Percentiles rank a stretch among this genome's conserved stretches.
Evolutionary conservation across 257 asterid genomes (phyloP).

Genomic region (Jacaranda mimosifolia): DNA sequence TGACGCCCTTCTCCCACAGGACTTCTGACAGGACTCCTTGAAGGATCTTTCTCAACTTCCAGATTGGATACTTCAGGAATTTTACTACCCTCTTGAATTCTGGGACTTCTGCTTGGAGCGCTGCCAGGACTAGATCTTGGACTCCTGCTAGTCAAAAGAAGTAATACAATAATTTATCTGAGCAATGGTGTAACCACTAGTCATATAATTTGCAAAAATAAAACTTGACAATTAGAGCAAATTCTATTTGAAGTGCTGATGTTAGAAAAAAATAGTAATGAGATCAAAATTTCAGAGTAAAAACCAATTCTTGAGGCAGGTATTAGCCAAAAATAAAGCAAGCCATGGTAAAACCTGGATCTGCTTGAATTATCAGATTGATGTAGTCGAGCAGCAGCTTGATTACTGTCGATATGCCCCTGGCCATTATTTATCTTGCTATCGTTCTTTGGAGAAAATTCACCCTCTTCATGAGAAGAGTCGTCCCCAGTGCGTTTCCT

Average conservation of each 20-base stretch:
- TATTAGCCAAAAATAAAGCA: conserved; percentile 18
- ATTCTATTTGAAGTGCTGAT: conserved; percentile 20
- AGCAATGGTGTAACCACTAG: conserved; percentile 11
- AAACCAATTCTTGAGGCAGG: conserved; percentile 18
- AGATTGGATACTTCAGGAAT: conserved; percentile 42
- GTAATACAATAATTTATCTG: neutral
- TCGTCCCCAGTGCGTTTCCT: conserved; percentile 41
- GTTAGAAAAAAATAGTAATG: conserved; percentile 4
- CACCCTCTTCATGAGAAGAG: conserved; percentile 68
- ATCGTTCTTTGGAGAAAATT: conserved; percentile 57
- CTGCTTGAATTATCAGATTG: conserved; percentile 53
- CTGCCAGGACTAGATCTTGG: conserved; percentile 52
- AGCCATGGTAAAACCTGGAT: conserved; percentile 61
- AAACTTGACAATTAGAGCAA: conserved; percentile 27
- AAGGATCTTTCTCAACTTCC: conserved; percentile 45
- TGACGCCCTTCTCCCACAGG: conserved; percentile 49
- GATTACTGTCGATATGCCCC: conserved; percentile 43
- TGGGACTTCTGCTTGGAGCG: conserved; percentile 56
- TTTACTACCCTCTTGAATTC: conserved; percentile 41
- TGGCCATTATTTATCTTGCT: conserved; percentile 54
- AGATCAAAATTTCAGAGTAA: conserved; percentile 5
- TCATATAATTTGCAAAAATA: neutral
- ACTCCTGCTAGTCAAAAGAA: conserved; percentile 55
- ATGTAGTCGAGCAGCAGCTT: conserved; percentile 34
- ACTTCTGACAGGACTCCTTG: conserved; percentile 54